Evolutionary conservation across 1,139 yeast genomes (phyloP).

Genomic region (Yamadazyma blattariae): DNA sequence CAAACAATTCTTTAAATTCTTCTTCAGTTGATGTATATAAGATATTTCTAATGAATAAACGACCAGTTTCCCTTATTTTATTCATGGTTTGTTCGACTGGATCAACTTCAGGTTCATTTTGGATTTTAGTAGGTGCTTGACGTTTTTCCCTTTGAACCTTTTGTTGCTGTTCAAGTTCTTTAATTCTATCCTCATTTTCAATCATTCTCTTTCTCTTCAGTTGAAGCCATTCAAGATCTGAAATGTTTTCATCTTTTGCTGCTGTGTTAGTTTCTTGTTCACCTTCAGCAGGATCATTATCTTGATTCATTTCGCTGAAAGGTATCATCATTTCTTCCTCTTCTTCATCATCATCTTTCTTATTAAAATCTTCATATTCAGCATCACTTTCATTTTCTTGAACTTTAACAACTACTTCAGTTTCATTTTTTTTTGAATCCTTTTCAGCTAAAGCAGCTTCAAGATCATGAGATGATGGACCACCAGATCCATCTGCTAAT

Average conservation of each 20-base stretch:
- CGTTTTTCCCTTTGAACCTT: constrained; percentile 2
- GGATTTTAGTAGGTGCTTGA: constrained; percentile 4
- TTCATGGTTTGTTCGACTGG: constrained; percentile 44
- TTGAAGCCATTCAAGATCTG: constrained; percentile 89
- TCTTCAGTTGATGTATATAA: constrained; percentile 76
- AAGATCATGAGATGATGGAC: constrained; percentile 42
- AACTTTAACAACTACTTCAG: constrained; percentile 29
- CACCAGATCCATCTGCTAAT: constrained; percentile 51
- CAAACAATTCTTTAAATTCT: constrained; percentile 65
- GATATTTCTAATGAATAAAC: constrained; percentile 86
- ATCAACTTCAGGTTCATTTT: constrained; percentile 16
- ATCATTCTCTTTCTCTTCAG: constrained; percentile 72
- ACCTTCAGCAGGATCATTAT: constrained; percentile 16
- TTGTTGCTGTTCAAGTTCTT: constrained; percentile 17
- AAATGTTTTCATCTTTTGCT: constrained; percentile 53
- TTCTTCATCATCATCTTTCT: constrained; percentile 22
- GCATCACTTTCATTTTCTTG: constrained; percentile 68
- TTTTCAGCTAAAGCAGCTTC: constrained; percentile 35
- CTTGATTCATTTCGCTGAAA: constrained; percentile 7
- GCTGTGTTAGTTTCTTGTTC: constrained; percentile 18
- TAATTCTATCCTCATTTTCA: constrained; percentile 38
- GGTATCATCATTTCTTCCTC: constrained; percentile 18
- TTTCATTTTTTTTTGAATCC: constrained; percentile 9
- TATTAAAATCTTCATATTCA: constrained; percentile 44
- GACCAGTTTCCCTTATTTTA: constrained; percentile 66